phyloP scores from a whole-genome alignment of 2,329 filamentous ascomycete species.

The Cordyceps javanica region DNA sequence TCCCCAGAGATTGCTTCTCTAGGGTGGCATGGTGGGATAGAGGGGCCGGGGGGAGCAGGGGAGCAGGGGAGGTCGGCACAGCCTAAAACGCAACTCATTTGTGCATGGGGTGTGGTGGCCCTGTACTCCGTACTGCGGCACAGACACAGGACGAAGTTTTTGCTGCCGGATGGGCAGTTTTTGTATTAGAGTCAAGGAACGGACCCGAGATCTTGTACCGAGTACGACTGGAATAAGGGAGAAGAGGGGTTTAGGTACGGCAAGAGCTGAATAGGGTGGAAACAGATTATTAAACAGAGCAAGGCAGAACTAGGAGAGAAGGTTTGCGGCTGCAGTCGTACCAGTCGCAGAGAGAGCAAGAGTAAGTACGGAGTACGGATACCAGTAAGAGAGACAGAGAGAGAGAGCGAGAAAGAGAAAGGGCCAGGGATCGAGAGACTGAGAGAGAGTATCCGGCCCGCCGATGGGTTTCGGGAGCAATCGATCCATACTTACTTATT shows the following conservation, averaged over 20 bases:
- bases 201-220: neutral
- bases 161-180: neutral
- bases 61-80: neutral
- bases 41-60: neutral
- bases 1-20: slow-evolving; percentile 7
- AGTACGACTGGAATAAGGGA: neutral
- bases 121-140: too few species aligned
- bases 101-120: too few species aligned
- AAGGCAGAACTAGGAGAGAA: neutral
- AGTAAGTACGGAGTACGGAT: too few species aligned
- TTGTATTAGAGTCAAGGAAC: neutral
- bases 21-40: neutral
- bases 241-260: neutral
- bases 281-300: neutral
- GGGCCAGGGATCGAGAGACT: too few species aligned
- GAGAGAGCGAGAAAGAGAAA: too few species aligned
- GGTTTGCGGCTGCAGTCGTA: neutral
- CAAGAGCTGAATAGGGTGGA: neutral
- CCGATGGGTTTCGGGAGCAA: too few species aligned
- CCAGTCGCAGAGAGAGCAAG: too few species aligned
- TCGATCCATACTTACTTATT: too few species aligned
- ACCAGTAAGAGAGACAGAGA: too few species aligned
- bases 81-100: neutral
- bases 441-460: too few species aligned
- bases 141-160: neutral